Base-by-base conservation (phyloP, 192 early-diverging fungal species). In the Pilobolus umbonatus region DNA sequence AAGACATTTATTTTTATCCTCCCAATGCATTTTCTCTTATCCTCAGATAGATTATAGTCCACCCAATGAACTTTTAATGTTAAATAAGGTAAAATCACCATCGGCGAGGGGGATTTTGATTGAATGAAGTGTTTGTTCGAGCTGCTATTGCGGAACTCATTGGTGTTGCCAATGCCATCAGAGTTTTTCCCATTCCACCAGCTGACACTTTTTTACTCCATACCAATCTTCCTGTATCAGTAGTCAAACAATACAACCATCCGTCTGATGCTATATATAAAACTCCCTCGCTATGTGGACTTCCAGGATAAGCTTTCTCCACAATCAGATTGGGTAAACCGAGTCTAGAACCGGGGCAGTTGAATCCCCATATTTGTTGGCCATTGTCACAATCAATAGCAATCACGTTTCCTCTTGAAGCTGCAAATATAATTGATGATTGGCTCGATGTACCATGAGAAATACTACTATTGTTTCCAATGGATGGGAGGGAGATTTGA, bases 81-180 rank as follows among this genome's bases (percentile, higher is more conserved):
- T n/a, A n/a, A n/a, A n/a, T n/a, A n/a, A n/a, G n/a, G n/a, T n/a
- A n/a, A n/a, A n/a, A n/a, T n/a, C n/a, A n/a, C n/a, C n/a, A n/a
- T n/a, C n/a, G n/a, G n/a, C n/a, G n/a, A 42, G 39, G 2, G 5
- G 61, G 61, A 1, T 31, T 43, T 31, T 39, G 25, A 1, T 36
- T 54, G 29, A 62, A 62, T 7, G 36, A 35, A 17, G 61, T 54
- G 17, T 62, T 22, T n/a, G 51, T 24, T 42, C 55, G 51, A 24
- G 61, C 65, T 14, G 43, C 50, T 40, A 61, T 21, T 8, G 43
- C 21, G 8, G 65, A 67, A 5, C 43, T 55, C 65, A 40, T 55
- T 17, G 59, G 58, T 0, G 51, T 67, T 8, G 65, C 50, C 24
- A 67, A 38, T 19, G 52, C 55, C 44, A 67, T 45, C 11, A 5